Evolutionary conservation across 305 asterid species (phyloP).

Genomic region (Solanum aculeatissimum): DNA sequence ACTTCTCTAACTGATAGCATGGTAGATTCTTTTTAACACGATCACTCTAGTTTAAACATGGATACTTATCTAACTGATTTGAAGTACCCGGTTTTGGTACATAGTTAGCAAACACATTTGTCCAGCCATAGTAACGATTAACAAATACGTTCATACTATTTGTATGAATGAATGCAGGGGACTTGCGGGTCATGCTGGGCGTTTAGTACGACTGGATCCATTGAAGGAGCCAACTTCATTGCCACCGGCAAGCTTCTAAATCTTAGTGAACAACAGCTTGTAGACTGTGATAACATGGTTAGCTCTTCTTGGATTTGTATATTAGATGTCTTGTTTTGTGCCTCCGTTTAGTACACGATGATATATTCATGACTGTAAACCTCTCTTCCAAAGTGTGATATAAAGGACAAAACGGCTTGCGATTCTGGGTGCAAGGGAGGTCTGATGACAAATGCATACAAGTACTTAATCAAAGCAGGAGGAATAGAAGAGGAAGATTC

Average conservation of each 20-base stretch:
- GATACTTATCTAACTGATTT: too few species aligned
- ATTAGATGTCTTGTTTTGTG: background rate
- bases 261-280: conserved; percentile 86
- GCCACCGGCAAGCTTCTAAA: conserved; percentile 66
- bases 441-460: conserved; percentile 82
- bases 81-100: too few species aligned
- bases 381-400: conserved; percentile 37
- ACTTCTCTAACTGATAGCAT: too few species aligned
- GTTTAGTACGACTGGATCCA: conserved; percentile 76
- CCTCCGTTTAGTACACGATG: background rate
- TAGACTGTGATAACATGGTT: conserved; percentile 77
- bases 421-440: conserved; percentile 78
- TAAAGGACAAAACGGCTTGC: conserved; percentile 44
- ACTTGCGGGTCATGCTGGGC: conserved; percentile 92
- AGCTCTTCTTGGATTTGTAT: background rate
- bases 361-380: background rate
- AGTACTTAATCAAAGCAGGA: conserved; percentile 60
- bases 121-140: background rate
- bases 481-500: conserved; percentile 58
- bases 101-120: background rate
- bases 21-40: too few species aligned
- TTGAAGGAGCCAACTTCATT: conserved; percentile 79
- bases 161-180: conserved; percentile 31
- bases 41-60: too few species aligned
- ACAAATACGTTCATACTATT: background rate